A percentile compares a stretch with the other conserved stretches of the same genome.
These are phyloP conservation scores for Emergomyces orientalis DNA, from an alignment of 2,329 filamentous ascomycete genomes.

Conservation along the genomic window DNA sequence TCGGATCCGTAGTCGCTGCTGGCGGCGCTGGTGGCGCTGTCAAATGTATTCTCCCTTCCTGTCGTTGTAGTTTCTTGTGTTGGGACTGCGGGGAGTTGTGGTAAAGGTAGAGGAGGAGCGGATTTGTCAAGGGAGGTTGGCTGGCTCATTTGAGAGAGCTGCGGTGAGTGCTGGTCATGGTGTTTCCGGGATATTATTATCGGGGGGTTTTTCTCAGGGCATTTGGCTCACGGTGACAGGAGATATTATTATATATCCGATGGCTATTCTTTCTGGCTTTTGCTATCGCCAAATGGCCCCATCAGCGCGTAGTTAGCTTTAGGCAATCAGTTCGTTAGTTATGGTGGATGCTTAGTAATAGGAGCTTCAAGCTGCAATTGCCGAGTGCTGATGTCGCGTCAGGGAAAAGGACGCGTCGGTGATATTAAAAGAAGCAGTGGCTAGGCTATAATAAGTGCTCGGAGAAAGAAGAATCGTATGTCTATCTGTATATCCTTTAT, in stretches of 20 bases:
- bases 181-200: not conserved
- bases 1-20: constrained; percentile 56
- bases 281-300: not conserved
- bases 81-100: not conserved
- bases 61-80: not conserved
- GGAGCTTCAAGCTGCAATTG: no score
- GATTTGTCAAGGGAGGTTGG: not conserved
- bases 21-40: not conserved
- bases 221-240: not conserved
- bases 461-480: no score
- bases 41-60: not conserved
- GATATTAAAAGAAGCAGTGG: no score
- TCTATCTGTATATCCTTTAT: not conserved
- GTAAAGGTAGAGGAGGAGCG: not conserved
- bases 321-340: no score
- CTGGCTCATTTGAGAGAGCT: constrained; percentile 3
- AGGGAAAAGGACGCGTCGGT: no score
- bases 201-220: not conserved
- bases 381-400: no score
- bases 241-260: not conserved
- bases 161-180: not conserved
- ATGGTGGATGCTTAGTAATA: no score
- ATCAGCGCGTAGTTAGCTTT: no score
- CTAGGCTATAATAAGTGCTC: no score
- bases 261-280: not conserved